Conservation (phyloP, 148 eudicot species). For the Rheum nobile region DNA sequence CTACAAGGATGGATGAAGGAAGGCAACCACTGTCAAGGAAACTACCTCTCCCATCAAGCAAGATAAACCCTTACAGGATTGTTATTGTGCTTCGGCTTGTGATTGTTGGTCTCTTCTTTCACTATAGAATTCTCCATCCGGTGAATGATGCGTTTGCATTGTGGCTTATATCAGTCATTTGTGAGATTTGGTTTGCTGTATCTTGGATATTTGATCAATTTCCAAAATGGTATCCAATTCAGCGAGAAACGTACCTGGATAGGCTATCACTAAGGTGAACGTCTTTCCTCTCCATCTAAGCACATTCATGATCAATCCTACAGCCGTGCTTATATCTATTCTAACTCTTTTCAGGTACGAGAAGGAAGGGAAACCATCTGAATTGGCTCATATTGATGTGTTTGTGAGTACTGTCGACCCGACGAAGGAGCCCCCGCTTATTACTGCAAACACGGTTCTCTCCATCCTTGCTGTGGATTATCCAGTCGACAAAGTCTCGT, state of each 20-base stretch:
- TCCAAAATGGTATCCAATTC: conserved; percentile 87
- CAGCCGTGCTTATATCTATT: not conserved
- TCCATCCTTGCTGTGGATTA: conserved; percentile 96
- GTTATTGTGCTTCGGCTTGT: conserved; percentile 64
- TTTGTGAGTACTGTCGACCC: conserved; percentile 98
- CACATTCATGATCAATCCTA: not conserved
- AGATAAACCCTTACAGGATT: conserved; percentile 85
- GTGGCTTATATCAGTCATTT: conserved; percentile 89
- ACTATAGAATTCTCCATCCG: conserved; percentile 82
- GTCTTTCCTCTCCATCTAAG: not conserved
- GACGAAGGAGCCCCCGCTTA: conserved; percentile 89
- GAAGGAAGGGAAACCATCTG: conserved; percentile 96
- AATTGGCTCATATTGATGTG: conserved; percentile 68
- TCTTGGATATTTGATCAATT: conserved; percentile 98
- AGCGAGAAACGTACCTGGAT: conserved; percentile 93
- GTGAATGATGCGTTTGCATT: conserved; percentile 80
- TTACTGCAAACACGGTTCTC: conserved; percentile 88
- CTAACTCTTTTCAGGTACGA: conserved; percentile 55
- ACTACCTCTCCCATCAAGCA: conserved; percentile 88
- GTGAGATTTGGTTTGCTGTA: conserved; percentile 94
- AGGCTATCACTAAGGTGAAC: conserved; percentile 75
- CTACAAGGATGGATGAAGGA: conserved; percentile 90
- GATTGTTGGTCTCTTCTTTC: conserved; percentile 74
- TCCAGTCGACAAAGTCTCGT: conserved; percentile 84
- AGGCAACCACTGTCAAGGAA: conserved; percentile 97